phyloP scores from a whole-genome alignment of 805 yeast genomes.

The Cyberlindnera suaveolens region DNA sequence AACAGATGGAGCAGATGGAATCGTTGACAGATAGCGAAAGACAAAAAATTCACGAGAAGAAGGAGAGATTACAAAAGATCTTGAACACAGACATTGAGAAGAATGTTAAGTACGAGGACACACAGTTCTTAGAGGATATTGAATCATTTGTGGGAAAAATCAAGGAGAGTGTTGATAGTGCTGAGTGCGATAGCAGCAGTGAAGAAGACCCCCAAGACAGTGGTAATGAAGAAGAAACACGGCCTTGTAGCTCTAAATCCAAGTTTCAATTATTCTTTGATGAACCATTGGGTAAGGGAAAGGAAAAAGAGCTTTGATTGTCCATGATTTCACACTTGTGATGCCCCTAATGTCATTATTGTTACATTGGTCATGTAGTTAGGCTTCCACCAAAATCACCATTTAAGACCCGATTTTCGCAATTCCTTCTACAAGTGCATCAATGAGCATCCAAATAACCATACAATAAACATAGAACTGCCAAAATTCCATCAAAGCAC shows the following conservation, averaged over 20 bases:
- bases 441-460: too few species aligned
- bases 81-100: constrained; percentile 24
- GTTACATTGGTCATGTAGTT: too few species aligned
- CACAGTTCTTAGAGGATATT: constrained; percentile 31
- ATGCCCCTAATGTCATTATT: too few species aligned
- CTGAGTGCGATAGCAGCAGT: not conserved
- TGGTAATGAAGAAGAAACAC: constrained; percentile 3
- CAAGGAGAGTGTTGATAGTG: constrained; percentile 12
- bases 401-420: too few species aligned
- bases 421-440: too few species aligned
- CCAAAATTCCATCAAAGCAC: too few species aligned
- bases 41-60: constrained; percentile 26
- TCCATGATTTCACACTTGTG: too few species aligned
- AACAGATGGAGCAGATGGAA: constrained; percentile 27
- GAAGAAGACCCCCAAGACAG: constrained; percentile 2
- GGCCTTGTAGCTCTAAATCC: not conserved
- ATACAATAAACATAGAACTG: too few species aligned
- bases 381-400: too few species aligned
- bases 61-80: constrained; percentile 30
- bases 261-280: constrained; percentile 1
- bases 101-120: constrained; percentile 31
- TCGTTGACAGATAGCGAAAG: constrained; percentile 15
- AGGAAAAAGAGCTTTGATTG: not conserved
- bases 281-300: not conserved
- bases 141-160: constrained; percentile 33